A percentile compares a stretch with the other conserved stretches of the same genome.
Evolutionary conservation across 257 asterid species (phyloP).

Genomic region (Penstemon newberryi): DNA sequence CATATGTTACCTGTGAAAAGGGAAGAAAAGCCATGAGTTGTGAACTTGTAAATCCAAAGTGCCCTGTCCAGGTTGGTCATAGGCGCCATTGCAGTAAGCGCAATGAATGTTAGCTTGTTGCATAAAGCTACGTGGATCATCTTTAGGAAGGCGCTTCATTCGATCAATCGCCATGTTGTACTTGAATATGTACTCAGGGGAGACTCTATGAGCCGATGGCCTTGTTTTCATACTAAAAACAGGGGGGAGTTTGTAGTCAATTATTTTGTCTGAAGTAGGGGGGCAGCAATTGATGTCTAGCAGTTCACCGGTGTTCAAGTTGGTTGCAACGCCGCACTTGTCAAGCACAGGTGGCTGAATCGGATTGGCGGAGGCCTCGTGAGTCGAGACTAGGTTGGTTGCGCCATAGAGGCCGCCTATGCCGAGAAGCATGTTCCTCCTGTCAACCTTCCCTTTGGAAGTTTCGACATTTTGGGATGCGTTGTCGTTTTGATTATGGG

Average conservation of each 20-base stretch:
- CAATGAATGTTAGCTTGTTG: conserved; percentile 56
- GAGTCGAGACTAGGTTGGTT: conserved; percentile 25
- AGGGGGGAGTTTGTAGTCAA: conserved; percentile 37
- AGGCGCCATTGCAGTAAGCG: conserved; percentile 51
- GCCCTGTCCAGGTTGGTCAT: conserved; percentile 39
- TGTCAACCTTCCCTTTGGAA: conserved; percentile 19
- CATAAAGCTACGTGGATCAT: conserved; percentile 48
- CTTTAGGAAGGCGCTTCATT: conserved; percentile 33
- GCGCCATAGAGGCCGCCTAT: conserved; percentile 40
- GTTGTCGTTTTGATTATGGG: not conserved
- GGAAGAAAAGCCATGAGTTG: conserved; percentile 44
- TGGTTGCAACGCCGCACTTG: conserved; percentile 27
- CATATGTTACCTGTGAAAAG: conserved; percentile 2
- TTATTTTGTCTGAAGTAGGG: conserved; percentile 21
- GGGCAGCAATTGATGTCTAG: conserved; percentile 51
- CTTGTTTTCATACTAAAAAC: conserved; percentile 21
- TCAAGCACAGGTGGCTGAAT: conserved; percentile 35
- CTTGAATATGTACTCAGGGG: conserved; percentile 30
- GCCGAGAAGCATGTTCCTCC: conserved; percentile 43
- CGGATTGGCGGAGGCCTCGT: conserved; percentile 25
- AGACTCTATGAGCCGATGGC: conserved; percentile 40
- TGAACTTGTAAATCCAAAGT: conserved; percentile 39
- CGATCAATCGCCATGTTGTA: conserved; percentile 34
- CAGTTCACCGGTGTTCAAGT: not conserved
- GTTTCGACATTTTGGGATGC: not conserved